These are phyloP conservation scores for Boeremia lycopersici DNA, from an alignment of 2,329 filamentous ascomycete species.

Conservation along the genomic window DNA sequence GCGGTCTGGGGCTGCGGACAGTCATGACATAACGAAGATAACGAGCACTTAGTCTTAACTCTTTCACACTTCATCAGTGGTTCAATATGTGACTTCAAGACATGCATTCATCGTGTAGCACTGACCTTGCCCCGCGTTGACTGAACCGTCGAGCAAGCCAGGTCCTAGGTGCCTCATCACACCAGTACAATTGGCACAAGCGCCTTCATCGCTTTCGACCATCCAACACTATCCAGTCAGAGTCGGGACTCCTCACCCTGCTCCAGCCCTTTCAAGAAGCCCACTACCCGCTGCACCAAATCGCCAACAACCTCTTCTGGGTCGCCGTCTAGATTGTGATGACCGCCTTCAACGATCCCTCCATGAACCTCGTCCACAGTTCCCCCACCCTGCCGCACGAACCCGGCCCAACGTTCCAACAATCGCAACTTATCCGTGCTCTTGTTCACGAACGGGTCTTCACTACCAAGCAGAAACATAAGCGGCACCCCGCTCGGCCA, in stretches of 20 bases:
- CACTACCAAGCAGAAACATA: conserved; percentile 67
- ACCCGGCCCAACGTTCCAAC: conserved; percentile 61
- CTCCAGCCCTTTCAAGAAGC: conserved; percentile 51
- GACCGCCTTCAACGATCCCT: conserved; percentile 57
- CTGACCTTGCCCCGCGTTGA: background rate
- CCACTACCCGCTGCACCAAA: conserved; percentile 57
- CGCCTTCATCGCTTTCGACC: background rate
- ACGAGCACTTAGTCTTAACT: conserved; percentile 30
- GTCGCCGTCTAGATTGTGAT: conserved; percentile 58
- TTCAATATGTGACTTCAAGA: background rate
- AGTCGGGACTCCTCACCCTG: background rate
- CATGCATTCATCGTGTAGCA: background rate
- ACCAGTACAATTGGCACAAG: background rate
- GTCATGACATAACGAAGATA: conserved; percentile 36
- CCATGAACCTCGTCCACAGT: conserved; percentile 56
- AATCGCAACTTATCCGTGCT: conserved; percentile 63
- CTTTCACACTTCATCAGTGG: conserved; percentile 8
- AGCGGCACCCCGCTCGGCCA: conserved; percentile 60
- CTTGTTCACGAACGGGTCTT: conserved; percentile 69
- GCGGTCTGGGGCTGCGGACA: conserved; percentile 23
- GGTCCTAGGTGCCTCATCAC: background rate
- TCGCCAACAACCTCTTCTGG: conserved; percentile 54
- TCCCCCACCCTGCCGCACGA: conserved; percentile 53
- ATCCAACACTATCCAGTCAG: background rate
- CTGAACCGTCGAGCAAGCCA: too few species aligned